Conservation (phyloP, 805 yeast genomes). For the Candida jianshihensis region DNA sequence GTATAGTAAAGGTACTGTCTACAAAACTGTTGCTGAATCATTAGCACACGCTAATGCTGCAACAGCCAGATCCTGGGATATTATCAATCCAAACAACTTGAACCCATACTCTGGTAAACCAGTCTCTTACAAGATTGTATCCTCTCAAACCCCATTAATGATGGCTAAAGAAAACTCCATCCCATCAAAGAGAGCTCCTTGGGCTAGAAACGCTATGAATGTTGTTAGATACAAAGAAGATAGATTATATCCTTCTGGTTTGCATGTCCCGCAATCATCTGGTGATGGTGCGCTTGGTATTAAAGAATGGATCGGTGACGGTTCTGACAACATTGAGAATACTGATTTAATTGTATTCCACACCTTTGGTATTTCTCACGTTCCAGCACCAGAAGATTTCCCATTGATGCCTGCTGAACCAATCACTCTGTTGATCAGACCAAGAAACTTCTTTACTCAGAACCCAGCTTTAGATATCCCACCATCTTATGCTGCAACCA, state of each 20-base stretch:
- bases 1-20: slow-evolving; percentile 55
- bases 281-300: slow-evolving; percentile 63
- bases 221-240: slow-evolving; percentile 71
- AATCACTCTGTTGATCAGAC: slow-evolving; percentile 65
- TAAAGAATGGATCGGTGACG: slow-evolving; percentile 65
- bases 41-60: slow-evolving; percentile 52
- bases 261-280: slow-evolving; percentile 67
- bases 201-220: slow-evolving; percentile 62
- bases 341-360: slow-evolving; percentile 73
- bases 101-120: slow-evolving; percentile 71
- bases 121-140: slow-evolving; percentile 68
- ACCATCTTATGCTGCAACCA: slow-evolving; percentile 52
- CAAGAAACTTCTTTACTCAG: slow-evolving; percentile 71
- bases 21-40: slow-evolving; percentile 63
- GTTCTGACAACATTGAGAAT: slow-evolving; percentile 48
- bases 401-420: slow-evolving; percentile 88
- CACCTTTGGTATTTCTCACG: slow-evolving; percentile 79
- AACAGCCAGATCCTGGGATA: slow-evolving; percentile 71
- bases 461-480: slow-evolving; percentile 72
- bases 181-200: slow-evolving; percentile 75
- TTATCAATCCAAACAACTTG: slow-evolving; percentile 62
- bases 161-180: slow-evolving; percentile 69
- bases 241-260: slow-evolving; percentile 75
- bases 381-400: slow-evolving; percentile 88
- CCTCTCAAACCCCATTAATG: slow-evolving; percentile 66